Conservation (phyloP, 768 basidiomycete genomes). For the Cubamyces sp. region DNA sequence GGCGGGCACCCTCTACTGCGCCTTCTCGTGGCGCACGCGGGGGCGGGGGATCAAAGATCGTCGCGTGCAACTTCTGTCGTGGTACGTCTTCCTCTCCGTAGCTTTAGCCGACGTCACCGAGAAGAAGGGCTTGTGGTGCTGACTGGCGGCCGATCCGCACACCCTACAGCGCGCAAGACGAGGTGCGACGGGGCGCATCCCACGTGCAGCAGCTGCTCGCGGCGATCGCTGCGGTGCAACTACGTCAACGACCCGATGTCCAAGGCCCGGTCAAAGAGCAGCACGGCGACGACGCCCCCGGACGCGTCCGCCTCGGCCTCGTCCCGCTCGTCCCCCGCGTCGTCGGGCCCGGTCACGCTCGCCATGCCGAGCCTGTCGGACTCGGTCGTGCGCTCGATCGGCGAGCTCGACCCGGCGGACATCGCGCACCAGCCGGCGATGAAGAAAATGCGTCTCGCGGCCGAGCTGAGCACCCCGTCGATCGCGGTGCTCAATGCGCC, state of each 20-base stretch:
- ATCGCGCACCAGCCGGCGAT: conserved; percentile 60
- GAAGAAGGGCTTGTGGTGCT: conserved; percentile 2
- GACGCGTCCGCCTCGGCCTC: conserved; percentile 30
- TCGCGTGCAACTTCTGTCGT: conserved; percentile 89
- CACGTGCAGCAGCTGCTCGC: conserved; percentile 80
- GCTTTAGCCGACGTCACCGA: background rate
- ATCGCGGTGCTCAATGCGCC: conserved; percentile 27
- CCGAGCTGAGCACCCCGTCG: conserved; percentile 30
- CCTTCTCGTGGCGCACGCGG: conserved; percentile 63
- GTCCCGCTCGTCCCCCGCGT: conserved; percentile 33
- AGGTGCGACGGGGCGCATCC: conserved; percentile 89
- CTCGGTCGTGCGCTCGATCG: conserved; percentile 23
- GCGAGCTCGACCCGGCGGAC: conserved; percentile 48
- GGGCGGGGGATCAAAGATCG: conserved; percentile 81
- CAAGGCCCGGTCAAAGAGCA: conserved; percentile 30
- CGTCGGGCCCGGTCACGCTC: conserved; percentile 24
- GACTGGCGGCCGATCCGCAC: conserved; percentile 6
- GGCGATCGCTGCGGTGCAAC: conserved; percentile 74
- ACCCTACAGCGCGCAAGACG: conserved; percentile 74
- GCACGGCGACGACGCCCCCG: conserved; percentile 25
- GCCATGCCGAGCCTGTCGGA: conserved; percentile 22
- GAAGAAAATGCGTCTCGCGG: conserved; percentile 78
- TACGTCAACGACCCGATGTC: conserved; percentile 68
- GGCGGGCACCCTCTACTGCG: conserved; percentile 65
- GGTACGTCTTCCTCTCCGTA: conserved; percentile 49